Evolutionary conservation across 768 basidiomycete genomes (phyloP).

Genomic region (Panaeolus cyanescens): DNA sequence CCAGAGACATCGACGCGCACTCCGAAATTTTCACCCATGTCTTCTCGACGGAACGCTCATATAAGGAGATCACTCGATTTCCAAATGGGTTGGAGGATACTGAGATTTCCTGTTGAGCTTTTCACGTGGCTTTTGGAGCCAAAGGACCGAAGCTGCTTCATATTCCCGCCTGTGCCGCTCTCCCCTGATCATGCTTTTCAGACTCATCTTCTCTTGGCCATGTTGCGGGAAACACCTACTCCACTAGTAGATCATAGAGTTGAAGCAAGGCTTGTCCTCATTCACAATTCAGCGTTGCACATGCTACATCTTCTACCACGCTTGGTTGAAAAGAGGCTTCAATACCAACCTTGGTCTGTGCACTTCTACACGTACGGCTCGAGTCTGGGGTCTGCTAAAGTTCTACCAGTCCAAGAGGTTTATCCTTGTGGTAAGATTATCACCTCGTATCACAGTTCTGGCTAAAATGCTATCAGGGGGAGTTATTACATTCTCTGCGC

Average conservation of each 20-base stretch:
- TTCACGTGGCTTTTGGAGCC: neutral
- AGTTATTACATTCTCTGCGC: slow-evolving; percentile 69
- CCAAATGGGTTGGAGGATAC: slow-evolving; percentile 42
- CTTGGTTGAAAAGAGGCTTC: slow-evolving; percentile 40
- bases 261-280: slow-evolving; percentile 57
- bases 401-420: slow-evolving; percentile 55
- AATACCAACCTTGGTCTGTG: slow-evolving; percentile 15
- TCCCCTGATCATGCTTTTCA: slow-evolving; percentile 27
- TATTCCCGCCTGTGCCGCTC: neutral
- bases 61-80: slow-evolving; percentile 27
- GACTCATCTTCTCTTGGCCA: slow-evolving; percentile 38
- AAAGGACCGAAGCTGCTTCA: neutral
- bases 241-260: slow-evolving; percentile 35
- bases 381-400: no score
- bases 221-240: slow-evolving; percentile 48
- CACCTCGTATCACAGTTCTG: neutral
- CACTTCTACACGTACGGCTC: slow-evolving; percentile 74
- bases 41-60: slow-evolving; percentile 20
- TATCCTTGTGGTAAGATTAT: slow-evolving; percentile 61
- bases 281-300: slow-evolving; percentile 60
- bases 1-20: neutral
- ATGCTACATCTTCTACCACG: slow-evolving; percentile 50
- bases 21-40: slow-evolving; percentile 5
- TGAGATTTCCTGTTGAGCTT: slow-evolving; percentile 50
- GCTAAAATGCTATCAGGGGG: slow-evolving; percentile 50